Evolutionary conservation across 345 rosid species (phyloP).

Genomic region (Aquilaria yunnanensis): DNA sequence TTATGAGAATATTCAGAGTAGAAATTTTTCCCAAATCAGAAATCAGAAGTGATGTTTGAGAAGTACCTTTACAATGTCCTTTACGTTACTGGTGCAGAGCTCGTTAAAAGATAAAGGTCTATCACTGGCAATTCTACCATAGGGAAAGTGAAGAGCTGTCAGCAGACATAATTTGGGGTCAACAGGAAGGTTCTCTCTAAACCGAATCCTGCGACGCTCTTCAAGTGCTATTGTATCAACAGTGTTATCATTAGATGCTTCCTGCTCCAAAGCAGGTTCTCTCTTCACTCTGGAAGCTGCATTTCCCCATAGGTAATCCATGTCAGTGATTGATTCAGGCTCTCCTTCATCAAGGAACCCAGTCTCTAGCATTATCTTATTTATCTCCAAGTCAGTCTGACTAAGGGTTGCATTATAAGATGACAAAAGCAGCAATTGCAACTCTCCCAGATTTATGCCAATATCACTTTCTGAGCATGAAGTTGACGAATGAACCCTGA

Average conservation of each 20-base stretch:
- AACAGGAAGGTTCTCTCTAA: constrained; percentile 72
- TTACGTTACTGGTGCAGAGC: constrained; percentile 12
- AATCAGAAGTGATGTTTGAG: constrained; percentile 6
- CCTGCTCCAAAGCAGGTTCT: constrained; percentile 39
- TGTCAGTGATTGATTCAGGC: constrained; percentile 30
- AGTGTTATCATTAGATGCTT: constrained; percentile 23
- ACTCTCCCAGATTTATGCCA: constrained; percentile 60
- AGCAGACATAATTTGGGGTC: constrained; percentile 68
- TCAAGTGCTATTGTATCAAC: constrained; percentile 37
- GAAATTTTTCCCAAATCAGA: not conserved
- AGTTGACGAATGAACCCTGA: constrained; percentile 12
- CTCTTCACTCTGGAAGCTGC: constrained; percentile 54
- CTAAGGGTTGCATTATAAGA: constrained; percentile 84
- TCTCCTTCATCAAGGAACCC: constrained; percentile 36
- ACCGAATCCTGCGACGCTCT: constrained; percentile 48
- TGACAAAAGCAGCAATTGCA: constrained; percentile 62
- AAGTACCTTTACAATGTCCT: constrained; percentile 17
- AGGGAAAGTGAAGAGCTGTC: constrained; percentile 66
- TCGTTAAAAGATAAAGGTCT: constrained; percentile 17
- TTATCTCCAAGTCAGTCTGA: constrained; percentile 70
- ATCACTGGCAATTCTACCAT: constrained; percentile 35
- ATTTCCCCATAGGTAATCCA: constrained; percentile 76
- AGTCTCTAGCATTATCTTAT: constrained; percentile 53
- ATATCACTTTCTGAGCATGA: constrained; percentile 36
- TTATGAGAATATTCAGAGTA: not conserved